phyloP scores from a whole-genome alignment of 1,284 basidiomycete species.

The Austroboletus niveus region DNA sequence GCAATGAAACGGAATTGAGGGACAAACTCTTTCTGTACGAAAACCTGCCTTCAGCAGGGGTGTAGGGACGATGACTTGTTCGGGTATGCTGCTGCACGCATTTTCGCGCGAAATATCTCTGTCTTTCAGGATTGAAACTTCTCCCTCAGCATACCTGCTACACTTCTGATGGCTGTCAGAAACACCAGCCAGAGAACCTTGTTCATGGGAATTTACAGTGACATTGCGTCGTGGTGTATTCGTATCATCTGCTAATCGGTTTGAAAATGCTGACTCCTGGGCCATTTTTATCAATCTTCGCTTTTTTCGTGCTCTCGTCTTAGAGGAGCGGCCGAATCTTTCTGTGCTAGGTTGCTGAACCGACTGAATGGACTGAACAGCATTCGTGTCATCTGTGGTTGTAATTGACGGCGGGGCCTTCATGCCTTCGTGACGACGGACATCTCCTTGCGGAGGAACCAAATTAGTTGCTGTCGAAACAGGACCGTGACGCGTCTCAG shows the following conservation, averaged over 20 bases:
- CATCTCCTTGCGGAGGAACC: too few relatives aligned
- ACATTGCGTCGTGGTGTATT: neutral
- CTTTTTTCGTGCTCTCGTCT: constrained; percentile 17
- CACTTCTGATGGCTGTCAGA: neutral
- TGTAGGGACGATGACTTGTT: neutral
- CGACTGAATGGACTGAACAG: constrained; percentile 1
- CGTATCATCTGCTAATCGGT: neutral
- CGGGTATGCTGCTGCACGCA: neutral
- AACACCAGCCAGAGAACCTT: neutral
- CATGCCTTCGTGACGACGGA: neutral
- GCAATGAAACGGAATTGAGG: neutral
- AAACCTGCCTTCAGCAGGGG: constrained; percentile 19
- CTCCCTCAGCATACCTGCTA: neutral
- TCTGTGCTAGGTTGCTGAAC: neutral
- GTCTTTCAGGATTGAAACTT: neutral
- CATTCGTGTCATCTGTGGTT: neutral
- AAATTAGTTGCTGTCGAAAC: neutral
- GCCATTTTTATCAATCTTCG: constrained; percentile 11
- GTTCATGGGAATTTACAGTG: constrained; percentile 1
- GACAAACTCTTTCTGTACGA: constrained; percentile 28
- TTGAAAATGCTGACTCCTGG: neutral
- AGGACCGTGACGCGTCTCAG: neutral
- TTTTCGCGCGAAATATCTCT: neutral
- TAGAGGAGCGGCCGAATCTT: neutral
- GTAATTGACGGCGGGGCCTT: neutral